Evolutionary conservation across 2,329 filamentous ascomycete species (phyloP).

Genomic region (Zymoseptoria tritici): DNA sequence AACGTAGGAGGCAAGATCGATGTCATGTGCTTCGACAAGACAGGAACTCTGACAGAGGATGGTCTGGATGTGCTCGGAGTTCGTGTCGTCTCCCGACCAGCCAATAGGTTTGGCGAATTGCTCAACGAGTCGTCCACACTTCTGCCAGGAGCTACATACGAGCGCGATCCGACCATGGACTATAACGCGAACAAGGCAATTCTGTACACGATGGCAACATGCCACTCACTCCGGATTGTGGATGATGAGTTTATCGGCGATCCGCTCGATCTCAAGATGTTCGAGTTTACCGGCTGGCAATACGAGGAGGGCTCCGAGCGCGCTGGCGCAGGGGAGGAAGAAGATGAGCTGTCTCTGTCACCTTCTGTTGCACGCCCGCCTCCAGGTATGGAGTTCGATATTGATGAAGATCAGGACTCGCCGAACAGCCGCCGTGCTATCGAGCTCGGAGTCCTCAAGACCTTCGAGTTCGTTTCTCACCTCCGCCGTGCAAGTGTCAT

Average conservation of each 20-base stretch:
- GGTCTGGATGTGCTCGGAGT: slow-evolving; percentile 89
- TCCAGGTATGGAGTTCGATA: slow-evolving; percentile 49
- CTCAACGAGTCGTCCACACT: slow-evolving; percentile 58
- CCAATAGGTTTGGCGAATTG: slow-evolving; percentile 66
- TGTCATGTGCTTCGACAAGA: slow-evolving; percentile 97
- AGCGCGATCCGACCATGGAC: slow-evolving; percentile 53
- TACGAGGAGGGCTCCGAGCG: slow-evolving; percentile 80
- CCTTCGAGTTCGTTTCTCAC: slow-evolving; percentile 92
- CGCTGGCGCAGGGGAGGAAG: slow-evolving; percentile 56
- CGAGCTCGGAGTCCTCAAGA: slow-evolving; percentile 83
- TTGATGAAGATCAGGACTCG: slow-evolving; percentile 44
- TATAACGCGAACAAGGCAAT: slow-evolving; percentile 61
- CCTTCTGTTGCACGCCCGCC: slow-evolving; percentile 88
- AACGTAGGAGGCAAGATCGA: slow-evolving; percentile 96
- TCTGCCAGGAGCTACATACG: slow-evolving; percentile 47
- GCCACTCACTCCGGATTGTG: slow-evolving; percentile 80
- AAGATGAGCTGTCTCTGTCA: slow-evolving; percentile 66
- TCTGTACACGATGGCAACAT: slow-evolving; percentile 93
- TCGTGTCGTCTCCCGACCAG: slow-evolving; percentile 61
- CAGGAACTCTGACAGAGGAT: slow-evolving; percentile 94
- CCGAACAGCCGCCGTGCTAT: slow-evolving; percentile 47
- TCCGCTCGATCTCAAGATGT: slow-evolving; percentile 96
- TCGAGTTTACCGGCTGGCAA: slow-evolving; percentile 87
- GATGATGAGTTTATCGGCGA: slow-evolving; percentile 88
- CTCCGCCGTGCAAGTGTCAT: slow-evolving; percentile 87